Conservation (phyloP, 2,329 filamentous ascomycete genomes). For the Metarhizium brunneum region DNA sequence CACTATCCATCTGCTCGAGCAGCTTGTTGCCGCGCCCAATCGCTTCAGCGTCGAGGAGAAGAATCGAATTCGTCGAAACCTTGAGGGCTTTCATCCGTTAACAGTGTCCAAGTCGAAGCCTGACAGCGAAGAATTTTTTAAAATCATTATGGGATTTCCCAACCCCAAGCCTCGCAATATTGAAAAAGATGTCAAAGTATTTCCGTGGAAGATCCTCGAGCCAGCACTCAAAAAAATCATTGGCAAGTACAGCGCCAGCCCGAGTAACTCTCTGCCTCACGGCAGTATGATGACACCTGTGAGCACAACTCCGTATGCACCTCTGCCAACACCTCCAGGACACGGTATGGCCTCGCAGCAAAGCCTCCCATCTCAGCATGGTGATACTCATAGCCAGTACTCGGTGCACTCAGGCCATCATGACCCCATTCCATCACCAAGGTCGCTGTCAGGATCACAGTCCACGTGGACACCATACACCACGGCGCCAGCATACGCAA, state of each 20-base stretch:
- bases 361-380: conserved; percentile 16
- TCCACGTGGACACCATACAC: conserved; percentile 41
- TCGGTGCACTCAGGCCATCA: conserved; percentile 34
- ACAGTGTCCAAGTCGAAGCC: conserved; percentile 90
- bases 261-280: conserved; percentile 27
- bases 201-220: conserved; percentile 85
- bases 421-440: conserved; percentile 42
- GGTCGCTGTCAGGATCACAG: conserved; percentile 39
- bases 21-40: conserved; percentile 64
- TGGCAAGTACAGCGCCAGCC: conserved; percentile 72
- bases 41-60: conserved; percentile 96
- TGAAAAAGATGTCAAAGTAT: conserved; percentile 98
- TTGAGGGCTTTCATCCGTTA: conserved; percentile 86
- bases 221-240: conserved; percentile 96
- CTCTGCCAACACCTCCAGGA: conserved; percentile 37
- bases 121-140: conserved; percentile 96
- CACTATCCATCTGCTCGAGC: conserved; percentile 89
- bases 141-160: conserved; percentile 96
- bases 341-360: conserved; percentile 22
- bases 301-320: conserved; percentile 29
- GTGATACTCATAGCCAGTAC: conserved; percentile 27
- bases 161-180: conserved; percentile 95
- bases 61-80: conserved; percentile 90
- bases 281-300: conserved; percentile 32
- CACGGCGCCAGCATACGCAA: conserved; percentile 22